Percentiles rank a stretch among this genome's conserved stretches.
Evolutionary conservation across 768 basidiomycete genomes (phyloP).

Genomic region (Pleurotus salmoneostramineus): DNA sequence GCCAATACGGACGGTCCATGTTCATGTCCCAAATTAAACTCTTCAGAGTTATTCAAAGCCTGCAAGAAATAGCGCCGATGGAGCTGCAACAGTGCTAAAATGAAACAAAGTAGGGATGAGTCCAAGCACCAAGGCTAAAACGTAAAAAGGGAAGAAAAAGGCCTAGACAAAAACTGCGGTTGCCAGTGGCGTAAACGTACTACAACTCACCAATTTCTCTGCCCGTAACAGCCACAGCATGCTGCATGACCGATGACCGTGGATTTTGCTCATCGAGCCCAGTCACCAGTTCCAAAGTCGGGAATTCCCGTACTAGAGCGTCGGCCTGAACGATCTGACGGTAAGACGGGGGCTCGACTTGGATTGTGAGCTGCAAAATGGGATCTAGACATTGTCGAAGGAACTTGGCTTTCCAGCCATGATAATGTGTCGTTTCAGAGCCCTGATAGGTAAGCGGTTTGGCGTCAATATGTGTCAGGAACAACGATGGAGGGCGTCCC

Average conservation of each 20-base stretch:
- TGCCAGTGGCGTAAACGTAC: background rate
- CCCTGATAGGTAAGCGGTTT: slow-evolving; percentile 42
- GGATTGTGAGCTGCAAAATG: slow-evolving; percentile 54
- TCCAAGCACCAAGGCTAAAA: no score
- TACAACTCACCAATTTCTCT: slow-evolving; percentile 53
- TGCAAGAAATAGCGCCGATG: slow-evolving; percentile 68
- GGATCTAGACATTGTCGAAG: slow-evolving; percentile 61
- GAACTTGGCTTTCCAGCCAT: slow-evolving; percentile 69
- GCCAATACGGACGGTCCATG: slow-evolving; percentile 71
- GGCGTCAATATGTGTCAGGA: slow-evolving; percentile 60
- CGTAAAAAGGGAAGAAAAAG: no score
- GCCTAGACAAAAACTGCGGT: no score
- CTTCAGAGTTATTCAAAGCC: slow-evolving; percentile 49
- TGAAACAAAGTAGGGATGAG: no score
- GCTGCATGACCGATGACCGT: slow-evolving; percentile 61
- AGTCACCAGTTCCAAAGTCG: slow-evolving; percentile 45
- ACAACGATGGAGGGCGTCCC: slow-evolving; percentile 68
- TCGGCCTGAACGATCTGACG: slow-evolving; percentile 50
- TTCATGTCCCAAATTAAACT: slow-evolving; percentile 55
- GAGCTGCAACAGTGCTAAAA: slow-evolving; percentile 50
- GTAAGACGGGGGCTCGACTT: slow-evolving; percentile 51
- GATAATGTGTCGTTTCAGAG: slow-evolving; percentile 47
- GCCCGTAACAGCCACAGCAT: slow-evolving; percentile 54
- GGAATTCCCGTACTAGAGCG: slow-evolving; percentile 49
- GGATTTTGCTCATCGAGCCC: slow-evolving; percentile 28